phyloP scores from a whole-genome alignment of 1,284 basidiomycete species.

The Athelia sp. region DNA sequence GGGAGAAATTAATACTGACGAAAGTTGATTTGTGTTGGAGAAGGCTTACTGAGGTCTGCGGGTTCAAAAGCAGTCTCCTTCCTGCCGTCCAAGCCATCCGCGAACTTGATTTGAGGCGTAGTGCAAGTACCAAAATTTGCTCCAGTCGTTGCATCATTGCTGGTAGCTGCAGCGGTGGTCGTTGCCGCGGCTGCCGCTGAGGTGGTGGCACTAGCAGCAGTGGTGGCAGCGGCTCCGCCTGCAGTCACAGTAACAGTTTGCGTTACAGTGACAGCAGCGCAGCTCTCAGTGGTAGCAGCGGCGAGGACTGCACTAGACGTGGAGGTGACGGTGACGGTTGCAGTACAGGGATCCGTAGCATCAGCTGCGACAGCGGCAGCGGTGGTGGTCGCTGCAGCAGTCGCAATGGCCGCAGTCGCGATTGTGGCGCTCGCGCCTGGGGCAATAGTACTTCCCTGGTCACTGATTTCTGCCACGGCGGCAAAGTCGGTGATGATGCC shows the following conservation, averaged over 20 bases:
- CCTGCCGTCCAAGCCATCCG: constrained; percentile 42
- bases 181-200: no score
- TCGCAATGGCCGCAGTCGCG: constrained; percentile 9
- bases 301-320: not conserved
- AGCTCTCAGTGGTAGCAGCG: not conserved
- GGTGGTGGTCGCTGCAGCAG: constrained; percentile 7
- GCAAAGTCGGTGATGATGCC: constrained; percentile 34
- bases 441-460: constrained; percentile 29
- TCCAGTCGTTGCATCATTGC: constrained; percentile 16
- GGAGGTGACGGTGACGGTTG: not conserved
- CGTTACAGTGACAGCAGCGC: constrained; percentile 4
- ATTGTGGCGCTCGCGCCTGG: constrained; percentile 6
- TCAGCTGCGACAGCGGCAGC: constrained; percentile 7
- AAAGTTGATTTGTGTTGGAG: no score
- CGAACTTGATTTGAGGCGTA: constrained; percentile 49
- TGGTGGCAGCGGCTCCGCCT: constrained; percentile 2
- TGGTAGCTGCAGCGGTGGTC: constrained; percentile 4
- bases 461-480: constrained; percentile 24
- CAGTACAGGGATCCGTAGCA: constrained; percentile 6
- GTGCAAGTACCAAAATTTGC: constrained; percentile 45
- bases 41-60: constrained; percentile 33
- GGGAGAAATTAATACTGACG: no score
- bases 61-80: constrained; percentile 53
- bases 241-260: constrained; percentile 11
- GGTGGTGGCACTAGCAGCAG: constrained; percentile 1